Evolutionary conservation across 257 asterid species (phyloP), one percentile per base, ranked within the genome.

Genomic region (Fraxinus americana): DNA sequence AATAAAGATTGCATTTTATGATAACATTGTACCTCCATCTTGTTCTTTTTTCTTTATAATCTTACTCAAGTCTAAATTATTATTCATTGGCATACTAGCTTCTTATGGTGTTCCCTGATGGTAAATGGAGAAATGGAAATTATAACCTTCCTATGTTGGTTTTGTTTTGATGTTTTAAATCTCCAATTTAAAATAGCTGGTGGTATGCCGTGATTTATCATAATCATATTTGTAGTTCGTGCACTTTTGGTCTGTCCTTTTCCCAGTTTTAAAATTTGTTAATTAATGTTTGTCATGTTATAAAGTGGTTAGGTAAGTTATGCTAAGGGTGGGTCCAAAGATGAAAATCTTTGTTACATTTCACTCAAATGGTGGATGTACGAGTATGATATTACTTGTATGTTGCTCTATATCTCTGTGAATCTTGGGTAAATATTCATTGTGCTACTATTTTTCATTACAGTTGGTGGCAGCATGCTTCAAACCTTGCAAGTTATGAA

Each of bases 401-500:
- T 59, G 25, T 4, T 23, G 67, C 67, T 59, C 30, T 23, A 59
- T 59, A 59, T 59, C 65, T 19, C 30, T n/a, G 12, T 59, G 67
- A 48, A 59, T 59, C 30, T 59, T 9, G 67, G 27, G 13, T 32
- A 32, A 27, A 59, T 74, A 75, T 66, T 82, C 25, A 81, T 27
- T 45, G 39, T 79, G 80, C 70, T 85, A 67, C 77, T 63, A 39
- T 71, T 70, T 83, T 79, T 73, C 80, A 80, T 70, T 82, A 70
- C 90, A 95, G 99, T 82, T 95, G 98, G 99, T 95, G 99, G 99
- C 95, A 95, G 88, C 99, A 95, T 84, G 97, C 99, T n/a, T 87
- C 94, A 57, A 90, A 95, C 78, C 97, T 95, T 83, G 99, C 99
- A 54, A 95, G 97, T 78, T 95, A 95, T 73, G 97, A 93, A 80